Evolutionary conservation across 345 rosid species (phyloP).

Genomic region (Brassica incana): DNA sequence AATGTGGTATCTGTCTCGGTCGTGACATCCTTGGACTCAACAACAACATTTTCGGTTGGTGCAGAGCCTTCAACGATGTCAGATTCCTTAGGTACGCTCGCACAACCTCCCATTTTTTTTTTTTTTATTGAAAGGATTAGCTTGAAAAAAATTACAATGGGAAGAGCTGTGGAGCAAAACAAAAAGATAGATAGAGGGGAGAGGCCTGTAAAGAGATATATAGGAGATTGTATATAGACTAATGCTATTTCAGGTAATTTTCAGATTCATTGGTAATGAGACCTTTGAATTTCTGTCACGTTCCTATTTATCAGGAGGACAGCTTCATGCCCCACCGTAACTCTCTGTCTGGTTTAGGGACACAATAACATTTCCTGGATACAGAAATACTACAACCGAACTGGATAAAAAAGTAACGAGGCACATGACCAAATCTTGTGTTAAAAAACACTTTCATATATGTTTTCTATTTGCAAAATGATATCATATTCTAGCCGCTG

Average conservation of each 20-base stretch:
- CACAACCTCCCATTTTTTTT: slow-evolving; percentile 38
- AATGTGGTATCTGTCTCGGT: slow-evolving; percentile 21
- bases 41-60: slow-evolving; percentile 29
- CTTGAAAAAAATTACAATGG: slow-evolving; percentile 4
- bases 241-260: slow-evolving; percentile 23
- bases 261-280: slow-evolving; percentile 12
- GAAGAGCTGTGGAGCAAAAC: slow-evolving; percentile 14
- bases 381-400: neutral
- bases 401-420: neutral
- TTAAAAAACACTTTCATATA: neutral
- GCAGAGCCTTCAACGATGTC: slow-evolving; percentile 31
- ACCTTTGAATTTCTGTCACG: slow-evolving; percentile 15
- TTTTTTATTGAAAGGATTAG: slow-evolving; percentile 3
- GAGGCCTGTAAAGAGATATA: slow-evolving; percentile 7
- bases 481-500: slow-evolving; percentile 3
- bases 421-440: neutral
- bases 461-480: no score
- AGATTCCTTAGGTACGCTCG: slow-evolving; percentile 42
- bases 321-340: slow-evolving; percentile 24
- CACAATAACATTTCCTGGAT: neutral
- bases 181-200: neutral
- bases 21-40: slow-evolving; percentile 25
- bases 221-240: neutral
- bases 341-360: slow-evolving; percentile 6
- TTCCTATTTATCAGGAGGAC: slow-evolving; percentile 13